Percentiles rank a stretch among this genome's conserved stretches.
Evolutionary conservation across 805 yeast species (phyloP).

Genomic region (Pichia pseudocactophila): DNA sequence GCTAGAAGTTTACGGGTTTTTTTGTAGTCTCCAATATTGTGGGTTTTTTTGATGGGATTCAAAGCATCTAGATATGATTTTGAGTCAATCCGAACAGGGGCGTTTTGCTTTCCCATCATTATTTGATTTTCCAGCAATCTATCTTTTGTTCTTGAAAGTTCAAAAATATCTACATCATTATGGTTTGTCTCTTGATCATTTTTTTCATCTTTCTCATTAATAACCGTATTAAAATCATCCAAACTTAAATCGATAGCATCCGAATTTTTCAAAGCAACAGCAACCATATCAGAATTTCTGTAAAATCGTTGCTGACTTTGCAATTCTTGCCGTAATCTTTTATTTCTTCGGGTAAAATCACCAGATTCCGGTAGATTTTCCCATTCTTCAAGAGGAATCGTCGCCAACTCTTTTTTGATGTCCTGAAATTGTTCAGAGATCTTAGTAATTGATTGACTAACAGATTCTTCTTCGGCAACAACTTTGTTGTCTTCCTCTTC

Average conservation of each 20-base stretch:
- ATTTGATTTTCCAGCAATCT: conserved; percentile 8
- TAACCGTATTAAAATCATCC: conserved; percentile 26
- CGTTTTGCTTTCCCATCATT: neutral
- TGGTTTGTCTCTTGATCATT: conserved; percentile 12
- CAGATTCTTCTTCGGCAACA: conserved; percentile 14
- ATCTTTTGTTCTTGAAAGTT: conserved; percentile 24
- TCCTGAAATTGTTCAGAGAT: conserved; percentile 56
- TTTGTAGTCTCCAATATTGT: conserved; percentile 44
- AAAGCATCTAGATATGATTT: conserved; percentile 36
- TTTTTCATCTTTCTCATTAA: conserved; percentile 36
- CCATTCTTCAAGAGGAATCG: conserved; percentile 70
- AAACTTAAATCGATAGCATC: conserved; percentile 26
- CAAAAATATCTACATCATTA: conserved; percentile 33
- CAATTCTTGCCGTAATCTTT: conserved; percentile 54
- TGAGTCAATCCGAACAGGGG: conserved; percentile 24
- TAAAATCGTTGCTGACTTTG: conserved; percentile 62
- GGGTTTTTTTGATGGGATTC: conserved; percentile 18
- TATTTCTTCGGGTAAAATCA: conserved; percentile 74
- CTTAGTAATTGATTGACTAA: conserved; percentile 21
- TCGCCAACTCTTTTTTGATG: conserved; percentile 51
- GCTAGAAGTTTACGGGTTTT: conserved; percentile 52
- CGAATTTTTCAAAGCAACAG: conserved; percentile 29
- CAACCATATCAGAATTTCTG: conserved; percentile 71
- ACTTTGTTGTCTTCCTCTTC: conserved; percentile 8
- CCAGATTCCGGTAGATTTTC: conserved; percentile 75